Conservation (phyloP, 768 basidiomycete genomes). For the Naganishia friedmannii region DNA sequence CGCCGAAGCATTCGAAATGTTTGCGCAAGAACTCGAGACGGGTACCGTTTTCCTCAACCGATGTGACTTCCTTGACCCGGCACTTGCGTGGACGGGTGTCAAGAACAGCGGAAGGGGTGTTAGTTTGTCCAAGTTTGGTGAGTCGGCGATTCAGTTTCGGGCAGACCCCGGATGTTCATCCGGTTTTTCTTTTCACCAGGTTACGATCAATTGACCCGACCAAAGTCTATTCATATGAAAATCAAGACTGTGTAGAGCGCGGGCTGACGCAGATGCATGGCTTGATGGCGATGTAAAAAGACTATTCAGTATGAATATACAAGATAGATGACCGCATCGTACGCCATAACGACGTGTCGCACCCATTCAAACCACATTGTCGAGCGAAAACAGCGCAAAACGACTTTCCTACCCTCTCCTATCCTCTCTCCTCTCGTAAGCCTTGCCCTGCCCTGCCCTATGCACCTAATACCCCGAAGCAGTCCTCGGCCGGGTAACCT, state of each 20-base stretch:
- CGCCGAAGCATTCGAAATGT: slow-evolving; percentile 63
- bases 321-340: not conserved
- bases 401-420: too few species aligned
- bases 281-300: not conserved
- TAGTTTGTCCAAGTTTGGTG: slow-evolving; percentile 80
- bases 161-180: not conserved
- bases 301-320: not conserved
- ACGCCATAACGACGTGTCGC: not conserved
- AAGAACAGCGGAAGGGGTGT: slow-evolving; percentile 90
- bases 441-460: too few species aligned
- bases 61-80: slow-evolving; percentile 85
- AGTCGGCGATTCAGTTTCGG: too few species aligned
- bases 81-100: slow-evolving; percentile 88
- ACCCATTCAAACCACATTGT: too few species aligned
- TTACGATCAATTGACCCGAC: slow-evolving; percentile 49
- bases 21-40: slow-evolving; percentile 71
- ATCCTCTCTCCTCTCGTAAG: not conserved
- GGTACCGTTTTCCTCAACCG: slow-evolving; percentile 94
- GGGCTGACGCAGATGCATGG: not conserved
- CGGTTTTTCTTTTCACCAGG: slow-evolving; percentile 28
- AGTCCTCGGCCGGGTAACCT: slow-evolving; percentile 35
- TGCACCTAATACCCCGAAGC: not conserved
- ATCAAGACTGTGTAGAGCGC: slow-evolving; percentile 31
- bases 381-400: too few species aligned
- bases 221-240: slow-evolving; percentile 51